These are phyloP conservation scores for Polyplosphaeria fusca DNA, from an alignment of 495 filamentous ascomycete genomes.

Conservation along the genomic window DNA sequence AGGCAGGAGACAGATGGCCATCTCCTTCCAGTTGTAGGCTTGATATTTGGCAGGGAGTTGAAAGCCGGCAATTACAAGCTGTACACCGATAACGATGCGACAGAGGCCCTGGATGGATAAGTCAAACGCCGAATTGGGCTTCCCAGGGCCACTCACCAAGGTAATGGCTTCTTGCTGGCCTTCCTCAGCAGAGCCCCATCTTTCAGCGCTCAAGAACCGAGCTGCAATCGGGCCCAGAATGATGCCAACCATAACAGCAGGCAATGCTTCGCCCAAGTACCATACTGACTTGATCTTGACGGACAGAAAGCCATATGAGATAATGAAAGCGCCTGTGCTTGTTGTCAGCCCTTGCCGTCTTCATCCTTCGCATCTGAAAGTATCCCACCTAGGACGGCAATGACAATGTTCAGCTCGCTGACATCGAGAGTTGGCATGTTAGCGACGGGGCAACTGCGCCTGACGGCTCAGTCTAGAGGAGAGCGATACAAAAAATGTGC, in stretches of 20 bases:
- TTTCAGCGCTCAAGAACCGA: neutral
- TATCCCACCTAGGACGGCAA: constrained; percentile 5
- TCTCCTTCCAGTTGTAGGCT: constrained; percentile 16
- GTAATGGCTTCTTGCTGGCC: constrained; percentile 23
- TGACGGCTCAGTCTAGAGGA: too few relatives aligned
- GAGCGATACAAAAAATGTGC: too few relatives aligned
- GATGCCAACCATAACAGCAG: constrained; percentile 8
- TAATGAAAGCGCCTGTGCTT: constrained; percentile 7
- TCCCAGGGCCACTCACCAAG: constrained; percentile 2
- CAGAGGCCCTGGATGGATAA: constrained; percentile 4
- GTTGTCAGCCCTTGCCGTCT: neutral
- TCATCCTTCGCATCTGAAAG: neutral
- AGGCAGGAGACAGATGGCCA: constrained; percentile 22
- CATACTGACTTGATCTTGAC: constrained; percentile 17
- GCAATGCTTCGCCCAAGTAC: constrained; percentile 14
- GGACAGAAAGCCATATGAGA: constrained; percentile 7
- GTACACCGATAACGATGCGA: constrained; percentile 22
- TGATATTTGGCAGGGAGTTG: constrained; percentile 27
- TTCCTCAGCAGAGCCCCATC: constrained; percentile 19
- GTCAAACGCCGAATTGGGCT: neutral
- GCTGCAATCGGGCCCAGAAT: constrained; percentile 7
- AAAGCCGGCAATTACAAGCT: constrained; percentile 24
- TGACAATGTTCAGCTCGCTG: constrained; percentile 13
- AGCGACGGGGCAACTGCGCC: too few relatives aligned
- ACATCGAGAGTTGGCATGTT: constrained; percentile 15